Base-by-base conservation (phyloP, 148 eudicot species). In the Vaccinium corymbosum region DNA sequence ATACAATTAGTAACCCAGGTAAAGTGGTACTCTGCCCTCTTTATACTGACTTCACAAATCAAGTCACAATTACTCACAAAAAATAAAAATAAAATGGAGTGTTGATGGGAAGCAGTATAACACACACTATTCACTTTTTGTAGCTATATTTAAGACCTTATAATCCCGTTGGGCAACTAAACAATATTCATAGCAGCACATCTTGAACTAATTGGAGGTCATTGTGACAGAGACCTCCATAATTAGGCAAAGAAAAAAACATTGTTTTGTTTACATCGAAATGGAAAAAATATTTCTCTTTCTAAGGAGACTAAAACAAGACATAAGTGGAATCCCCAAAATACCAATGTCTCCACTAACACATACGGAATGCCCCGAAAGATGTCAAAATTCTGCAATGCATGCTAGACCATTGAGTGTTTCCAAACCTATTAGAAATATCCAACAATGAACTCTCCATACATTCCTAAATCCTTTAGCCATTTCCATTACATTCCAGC, bases 141-240 rank as follows among this genome's bases (percentile, higher is more conserved):
- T 66, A 81, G 57, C 10, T n/a, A 35, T 49, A 51, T 27, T 17
- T 1, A 19, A 68, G 46, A 81, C 19, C 49, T 59, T 32, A 2
- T 50, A 29, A 25, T 48, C 6, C 35, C 12, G 27, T 4, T 48
- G 32, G 64, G 78, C 78, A 82, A 68, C 84, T 29, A 82, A 55
- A 48, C 82, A 27, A 8, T 73, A 51, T 49, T 75, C 27, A 52
- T 46, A 71, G 76, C 22, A 85, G 11, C 32, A 68, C 81, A 49
- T 82, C 35, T 46, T 78, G 16, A n/a, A 77, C 42, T 19, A 80
- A 52, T 25, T 61, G 80, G 73, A 61, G 51, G 62, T 64, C 51
- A 22, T 70, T 78, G 12, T n/a, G 29, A 51, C 9, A 0, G 71
- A 79, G 50, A 66, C 78, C 68, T 71, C 35, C 87, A 50, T 52